Percentiles rank a stretch among this genome's conserved stretches.
Evolutionary conservation across 2,329 filamentous ascomycete genomes (phyloP).

Genomic region (Fusarium sp.): DNA sequence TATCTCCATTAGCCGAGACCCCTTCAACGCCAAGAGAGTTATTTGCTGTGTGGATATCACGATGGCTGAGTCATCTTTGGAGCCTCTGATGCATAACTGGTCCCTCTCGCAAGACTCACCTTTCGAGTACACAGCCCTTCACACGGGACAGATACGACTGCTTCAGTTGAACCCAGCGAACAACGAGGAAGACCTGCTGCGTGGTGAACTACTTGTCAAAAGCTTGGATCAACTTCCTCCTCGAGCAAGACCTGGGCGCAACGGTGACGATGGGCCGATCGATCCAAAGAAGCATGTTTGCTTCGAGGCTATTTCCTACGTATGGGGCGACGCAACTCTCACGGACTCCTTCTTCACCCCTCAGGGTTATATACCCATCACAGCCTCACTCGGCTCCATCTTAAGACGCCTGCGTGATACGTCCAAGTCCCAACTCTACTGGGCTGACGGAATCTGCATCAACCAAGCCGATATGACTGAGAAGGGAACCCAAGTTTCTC

Average conservation of each 20-base stretch:
- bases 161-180: background rate
- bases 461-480: constrained; percentile 3
- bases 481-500: constrained; percentile 14
- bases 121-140: background rate
- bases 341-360: constrained; percentile 2
- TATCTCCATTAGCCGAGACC: too few species aligned
- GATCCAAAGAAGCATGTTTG: background rate
- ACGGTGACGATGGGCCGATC: background rate
- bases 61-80: too few species aligned
- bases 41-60: too few species aligned
- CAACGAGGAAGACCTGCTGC: background rate
- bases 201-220: background rate
- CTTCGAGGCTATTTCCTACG: constrained; percentile 20
- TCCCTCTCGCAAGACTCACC: too few species aligned
- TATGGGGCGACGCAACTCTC: constrained; percentile 11
- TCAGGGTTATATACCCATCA: constrained; percentile 1
- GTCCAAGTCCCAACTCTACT: background rate
- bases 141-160: background rate
- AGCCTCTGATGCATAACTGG: too few species aligned
- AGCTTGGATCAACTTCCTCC: background rate
- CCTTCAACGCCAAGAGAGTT: too few species aligned
- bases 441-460: constrained; percentile 20
- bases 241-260: background rate
- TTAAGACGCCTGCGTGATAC: constrained; percentile 1
- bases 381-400: constrained; percentile 17